These are phyloP conservation scores for Gossypium thurberi DNA, from an alignment of 345 rosid species.

Conservation along the genomic window DNA sequence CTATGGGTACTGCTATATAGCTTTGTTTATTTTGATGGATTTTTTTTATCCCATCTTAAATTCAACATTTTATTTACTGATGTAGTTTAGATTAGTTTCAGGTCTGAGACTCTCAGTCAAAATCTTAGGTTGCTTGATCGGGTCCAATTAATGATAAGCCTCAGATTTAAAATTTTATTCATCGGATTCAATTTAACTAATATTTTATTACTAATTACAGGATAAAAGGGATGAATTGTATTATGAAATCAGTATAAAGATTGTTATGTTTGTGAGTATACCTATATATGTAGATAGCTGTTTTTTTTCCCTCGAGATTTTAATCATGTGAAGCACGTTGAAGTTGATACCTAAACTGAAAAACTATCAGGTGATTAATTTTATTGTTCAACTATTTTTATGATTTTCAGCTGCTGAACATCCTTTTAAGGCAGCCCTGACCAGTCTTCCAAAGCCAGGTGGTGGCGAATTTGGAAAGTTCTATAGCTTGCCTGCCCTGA, in stretches of 20 bases:
- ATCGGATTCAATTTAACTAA: background rate
- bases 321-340: background rate
- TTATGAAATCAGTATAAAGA: background rate
- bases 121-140: background rate
- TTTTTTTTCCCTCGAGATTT: background rate
- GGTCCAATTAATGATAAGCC: background rate
- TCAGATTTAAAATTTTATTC: background rate
- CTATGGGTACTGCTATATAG: conserved; percentile 60
- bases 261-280: background rate
- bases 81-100: background rate
- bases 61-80: background rate
- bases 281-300: background rate
- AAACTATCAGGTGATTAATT: background rate
- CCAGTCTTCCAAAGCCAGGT: conserved; percentile 82
- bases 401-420: conserved; percentile 69
- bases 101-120: background rate
- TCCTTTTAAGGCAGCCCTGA: conserved; percentile 73
- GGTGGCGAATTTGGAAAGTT: conserved; percentile 96
- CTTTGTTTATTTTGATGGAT: conserved; percentile 8
- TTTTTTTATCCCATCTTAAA: background rate
- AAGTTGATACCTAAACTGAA: background rate
- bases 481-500: conserved; percentile 86
- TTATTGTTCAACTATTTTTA: background rate
- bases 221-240: background rate
- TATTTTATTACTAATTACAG: background rate